These are phyloP conservation scores for Babjeviella inositovora DNA, from an alignment of 805 yeast species.

Conservation along the genomic window DNA sequence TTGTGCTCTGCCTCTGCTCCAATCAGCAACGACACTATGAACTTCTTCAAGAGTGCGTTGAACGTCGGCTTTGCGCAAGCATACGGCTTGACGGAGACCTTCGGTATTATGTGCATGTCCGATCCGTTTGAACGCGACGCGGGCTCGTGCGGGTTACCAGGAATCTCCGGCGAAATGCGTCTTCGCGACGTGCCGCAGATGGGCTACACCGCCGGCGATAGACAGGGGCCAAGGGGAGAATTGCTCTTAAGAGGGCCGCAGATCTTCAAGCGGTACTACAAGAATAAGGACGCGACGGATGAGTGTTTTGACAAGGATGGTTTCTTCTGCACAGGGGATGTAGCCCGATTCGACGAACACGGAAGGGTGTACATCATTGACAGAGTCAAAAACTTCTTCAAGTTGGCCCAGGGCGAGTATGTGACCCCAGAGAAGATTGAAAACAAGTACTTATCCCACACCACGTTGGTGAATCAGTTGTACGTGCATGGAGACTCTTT, in stretches of 20 bases:
- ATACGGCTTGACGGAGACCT: constrained; percentile 62
- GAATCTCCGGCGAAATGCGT: constrained; percentile 37
- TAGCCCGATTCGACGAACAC: constrained; percentile 29
- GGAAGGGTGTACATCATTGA: constrained; percentile 53
- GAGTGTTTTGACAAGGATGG: constrained; percentile 37
- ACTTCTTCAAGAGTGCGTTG: constrained; percentile 45
- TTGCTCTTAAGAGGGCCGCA: constrained; percentile 50
- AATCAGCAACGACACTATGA: constrained; percentile 40
- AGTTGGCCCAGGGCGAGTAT: constrained; percentile 51
- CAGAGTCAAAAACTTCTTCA: constrained; percentile 68
- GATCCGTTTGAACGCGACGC: constrained; percentile 20
- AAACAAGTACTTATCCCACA: constrained; percentile 36
- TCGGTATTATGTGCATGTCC: constrained; percentile 38
- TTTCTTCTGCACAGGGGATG: constrained; percentile 50
- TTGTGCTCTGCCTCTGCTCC: constrained; percentile 56
- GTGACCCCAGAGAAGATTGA: constrained; percentile 68
- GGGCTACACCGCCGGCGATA: constrained; percentile 25
- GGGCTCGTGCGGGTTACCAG: constrained; percentile 50
- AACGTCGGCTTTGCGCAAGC: constrained; percentile 45
- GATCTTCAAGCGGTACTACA: constrained; percentile 37
- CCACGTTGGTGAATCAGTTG: constrained; percentile 33
- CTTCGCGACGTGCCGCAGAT: constrained; percentile 51
- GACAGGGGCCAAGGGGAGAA: constrained; percentile 42
- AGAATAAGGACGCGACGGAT: constrained; percentile 35
- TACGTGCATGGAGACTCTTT: constrained; percentile 52